phyloP scores from a whole-genome alignment of 2,329 filamentous ascomycete species.

The Ascochyta clinopodiicola region DNA sequence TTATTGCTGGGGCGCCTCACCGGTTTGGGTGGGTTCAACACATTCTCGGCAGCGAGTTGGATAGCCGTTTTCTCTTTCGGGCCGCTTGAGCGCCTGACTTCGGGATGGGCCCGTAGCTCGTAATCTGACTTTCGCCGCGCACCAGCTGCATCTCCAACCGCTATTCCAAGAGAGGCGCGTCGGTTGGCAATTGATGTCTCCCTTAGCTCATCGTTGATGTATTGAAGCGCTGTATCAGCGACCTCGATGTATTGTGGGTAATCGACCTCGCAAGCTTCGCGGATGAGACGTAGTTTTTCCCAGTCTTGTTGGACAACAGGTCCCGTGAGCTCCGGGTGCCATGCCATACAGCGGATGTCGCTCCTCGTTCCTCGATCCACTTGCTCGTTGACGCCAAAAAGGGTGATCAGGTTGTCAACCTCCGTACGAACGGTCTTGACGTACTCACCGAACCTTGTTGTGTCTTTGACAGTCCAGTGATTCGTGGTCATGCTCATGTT shows the following conservation, averaged over 20 bases:
- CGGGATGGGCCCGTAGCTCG: conserved; percentile 22
- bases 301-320: conserved; percentile 41
- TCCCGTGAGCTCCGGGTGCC: conserved; percentile 54
- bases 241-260: conserved; percentile 55
- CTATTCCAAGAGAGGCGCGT: conserved; percentile 23
- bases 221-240: conserved; percentile 51
- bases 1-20: conserved; percentile 17
- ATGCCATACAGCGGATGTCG: conserved; percentile 56
- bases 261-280: conserved; percentile 51
- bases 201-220: conserved; percentile 49
- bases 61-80: conserved; percentile 28
- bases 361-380: conserved; percentile 53
- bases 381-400: conserved; percentile 53
- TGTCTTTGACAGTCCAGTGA: conserved; percentile 53
- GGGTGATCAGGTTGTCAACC: conserved; percentile 53
- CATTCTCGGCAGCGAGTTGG: conserved; percentile 31
- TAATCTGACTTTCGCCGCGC: conserved; percentile 34
- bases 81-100: not conserved
- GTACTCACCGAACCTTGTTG: conserved; percentile 50
- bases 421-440: conserved; percentile 51
- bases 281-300: conserved; percentile 53
- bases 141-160: conserved; percentile 11
- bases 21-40: conserved; percentile 20
- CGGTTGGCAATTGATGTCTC: conserved; percentile 31
- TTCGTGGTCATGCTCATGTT: conserved; percentile 43